Percentiles rank a stretch among this genome's conserved stretches.
phyloP scores from a whole-genome alignment of 1,284 basidiomycete genomes.

The Austroboletus novae-zelandiae region DNA sequence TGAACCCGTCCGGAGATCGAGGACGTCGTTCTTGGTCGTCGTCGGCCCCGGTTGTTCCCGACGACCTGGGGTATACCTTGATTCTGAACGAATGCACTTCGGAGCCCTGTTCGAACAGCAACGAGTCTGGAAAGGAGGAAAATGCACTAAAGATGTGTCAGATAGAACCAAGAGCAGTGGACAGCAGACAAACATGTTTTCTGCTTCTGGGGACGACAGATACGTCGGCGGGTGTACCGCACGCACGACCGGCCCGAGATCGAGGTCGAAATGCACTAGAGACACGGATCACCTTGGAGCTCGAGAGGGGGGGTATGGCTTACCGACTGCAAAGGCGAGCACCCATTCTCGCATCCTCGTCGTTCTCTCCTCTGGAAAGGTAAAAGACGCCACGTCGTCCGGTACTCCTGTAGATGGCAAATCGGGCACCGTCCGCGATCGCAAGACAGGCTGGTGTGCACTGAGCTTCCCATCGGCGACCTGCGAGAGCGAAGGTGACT shows the following conservation, averaged over 20 bases:
- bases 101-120: slow-evolving; percentile 74
- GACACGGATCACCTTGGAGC: neutral
- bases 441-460: slow-evolving; percentile 20
- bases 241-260: slow-evolving; percentile 81
- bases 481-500: slow-evolving; percentile 26
- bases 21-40: slow-evolving; percentile 33
- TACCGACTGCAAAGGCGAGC: slow-evolving; percentile 75
- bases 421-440: slow-evolving; percentile 43
- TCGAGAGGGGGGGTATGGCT: slow-evolving; percentile 14
- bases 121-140: slow-evolving; percentile 90
- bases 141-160: slow-evolving; percentile 62
- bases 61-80: slow-evolving; percentile 38
- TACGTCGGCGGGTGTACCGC: slow-evolving; percentile 64
- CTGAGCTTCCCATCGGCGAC: slow-evolving; percentile 12
- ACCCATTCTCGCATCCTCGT: slow-evolving; percentile 70
- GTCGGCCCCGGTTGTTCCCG: slow-evolving; percentile 25
- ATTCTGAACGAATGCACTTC: slow-evolving; percentile 75
- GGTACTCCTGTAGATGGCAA: slow-evolving; percentile 12
- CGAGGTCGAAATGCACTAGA: slow-evolving; percentile 83
- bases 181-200: slow-evolving; percentile 73
- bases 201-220: slow-evolving; percentile 65
- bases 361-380: slow-evolving; percentile 48
- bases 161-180: neutral
- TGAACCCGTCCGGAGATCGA: slow-evolving; percentile 56
- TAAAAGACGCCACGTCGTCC: slow-evolving; percentile 22